Evolutionary conservation across 371 early-diverging fungal species (phyloP).

Genomic region (Capillidium heterosporum): DNA sequence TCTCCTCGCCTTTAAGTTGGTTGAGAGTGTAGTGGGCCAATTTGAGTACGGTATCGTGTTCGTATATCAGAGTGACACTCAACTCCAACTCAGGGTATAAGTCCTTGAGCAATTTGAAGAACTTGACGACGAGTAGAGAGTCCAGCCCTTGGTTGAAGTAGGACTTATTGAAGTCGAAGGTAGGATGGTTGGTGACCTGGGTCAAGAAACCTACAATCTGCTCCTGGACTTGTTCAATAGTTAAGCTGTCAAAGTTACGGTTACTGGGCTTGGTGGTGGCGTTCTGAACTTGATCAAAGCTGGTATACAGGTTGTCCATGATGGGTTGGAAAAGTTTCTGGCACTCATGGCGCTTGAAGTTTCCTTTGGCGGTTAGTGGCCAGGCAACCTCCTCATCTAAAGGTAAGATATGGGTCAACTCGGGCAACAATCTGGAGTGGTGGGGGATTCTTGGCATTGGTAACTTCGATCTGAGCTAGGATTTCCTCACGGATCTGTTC

Average conservation of each 20-base stretch:
- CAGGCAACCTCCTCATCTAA: neutral
- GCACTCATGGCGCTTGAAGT: constrained; percentile 1
- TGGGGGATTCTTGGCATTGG: constrained; percentile 15
- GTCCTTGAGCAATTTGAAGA: neutral
- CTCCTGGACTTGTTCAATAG: neutral
- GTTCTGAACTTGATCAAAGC: neutral
- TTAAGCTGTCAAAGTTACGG: neutral
- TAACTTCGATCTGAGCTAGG: constrained; percentile 9
- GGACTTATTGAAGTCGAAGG: neutral
- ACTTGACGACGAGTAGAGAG: neutral
- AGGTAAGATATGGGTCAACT: constrained; percentile 21
- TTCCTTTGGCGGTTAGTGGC: constrained; percentile 18
- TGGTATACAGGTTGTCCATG: neutral
- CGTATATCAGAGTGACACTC: neutral
- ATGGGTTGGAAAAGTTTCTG: neutral
- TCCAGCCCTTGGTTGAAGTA: constrained; percentile 1
- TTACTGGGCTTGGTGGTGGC: neutral
- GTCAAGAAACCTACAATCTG: neutral
- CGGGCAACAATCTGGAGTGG: constrained; percentile 15
- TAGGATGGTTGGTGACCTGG: neutral
- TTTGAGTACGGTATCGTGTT: neutral
- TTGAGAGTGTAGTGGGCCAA: neutral
- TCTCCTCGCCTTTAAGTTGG: neutral
- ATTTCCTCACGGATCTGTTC: neutral
- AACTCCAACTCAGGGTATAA: neutral